Base-by-base conservation (phyloP, 208 protist species). In the Porcisia deanei region DNA sequence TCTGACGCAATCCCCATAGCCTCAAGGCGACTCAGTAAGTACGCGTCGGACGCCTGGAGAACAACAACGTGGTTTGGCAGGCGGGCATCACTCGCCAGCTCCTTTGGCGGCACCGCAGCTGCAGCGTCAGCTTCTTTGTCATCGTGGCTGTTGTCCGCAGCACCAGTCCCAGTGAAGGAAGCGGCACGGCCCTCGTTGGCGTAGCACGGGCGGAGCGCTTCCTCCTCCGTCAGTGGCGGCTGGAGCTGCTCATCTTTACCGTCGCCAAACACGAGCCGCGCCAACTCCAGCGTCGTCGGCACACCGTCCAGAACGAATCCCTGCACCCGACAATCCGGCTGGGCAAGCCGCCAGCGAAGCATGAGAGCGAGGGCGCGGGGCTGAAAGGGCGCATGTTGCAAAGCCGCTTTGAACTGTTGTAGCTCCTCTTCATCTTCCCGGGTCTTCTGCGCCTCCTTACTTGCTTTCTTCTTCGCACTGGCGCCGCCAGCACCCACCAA, bases 231-330 rank as follows among this genome's bases (percentile, higher is more conserved):
- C 49, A 83, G 85, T 5, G 89, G 87, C 8, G 84, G 81, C 39
- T 83, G 82, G 55, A 94, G 74, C 54, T 81, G 79, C n/a, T 69
- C 82, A 2, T 60, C 73, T 45, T 49, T 30, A 14, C 54, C 45
- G 9, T 76, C 71, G 37, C 75, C 79, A 77, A 98, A 98, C n/a
- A 94, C 73, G 73, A 98, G 84, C 37, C 94, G 82, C 5, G 92
- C 93, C 80, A 96, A 85, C 78, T 87, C 86, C 10, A 97, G 69
- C 30, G 91, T 98, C 39, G 91, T 69, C 39, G 97, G 97, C 59
- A 95, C 94, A 9, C 97, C 96, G 67, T 98, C 94, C 6, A 99
- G 76, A 25, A 99, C 82, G 79, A 94, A 99, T 37, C 97, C 97
- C 57, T 98, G 94, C 75, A 98, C 97, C n/a, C 76, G 75, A 75